These are phyloP conservation scores for Inosperma sp. DNA, from an alignment of 768 basidiomycete species.

Conservation along the genomic window DNA sequence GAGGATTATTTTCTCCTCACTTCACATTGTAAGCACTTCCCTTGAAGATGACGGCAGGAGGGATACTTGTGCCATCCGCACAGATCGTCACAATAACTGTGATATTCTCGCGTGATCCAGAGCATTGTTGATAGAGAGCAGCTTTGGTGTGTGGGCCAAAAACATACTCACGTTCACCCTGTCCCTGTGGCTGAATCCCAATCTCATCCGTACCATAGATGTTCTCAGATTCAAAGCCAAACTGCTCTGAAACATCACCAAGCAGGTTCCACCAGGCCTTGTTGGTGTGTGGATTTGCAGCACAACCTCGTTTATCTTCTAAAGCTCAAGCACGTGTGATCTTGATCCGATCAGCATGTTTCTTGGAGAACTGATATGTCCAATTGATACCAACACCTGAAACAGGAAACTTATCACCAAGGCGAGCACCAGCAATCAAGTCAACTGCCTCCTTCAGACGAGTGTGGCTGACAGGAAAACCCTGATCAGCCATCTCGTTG, in stretches of 20 bases:
- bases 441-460: conserved; percentile 2
- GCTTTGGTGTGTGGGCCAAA: not conserved
- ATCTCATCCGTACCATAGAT: conserved; percentile 7
- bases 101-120: conserved; percentile 33
- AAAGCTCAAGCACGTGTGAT: not conserved
- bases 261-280: not conserved
- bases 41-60: conserved; percentile 32
- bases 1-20: conserved; percentile 28
- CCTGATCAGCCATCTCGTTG: not conserved
- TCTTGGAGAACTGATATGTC: not conserved
- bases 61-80: conserved; percentile 28
- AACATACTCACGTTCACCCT: not conserved
- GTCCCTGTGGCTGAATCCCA: not conserved
- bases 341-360: not conserved
- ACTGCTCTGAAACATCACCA: not conserved
- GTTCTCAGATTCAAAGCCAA: not conserved
- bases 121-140: conserved; percentile 34
- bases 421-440: not conserved
- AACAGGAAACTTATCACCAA: not conserved
- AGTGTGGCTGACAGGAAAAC: not conserved
- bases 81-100: conserved; percentile 42
- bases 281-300: not conserved
- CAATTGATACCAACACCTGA: conserved; percentile 1
- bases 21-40: conserved; percentile 23
- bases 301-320: not conserved